Evolutionary conservation across 768 basidiomycete genomes (phyloP).

Genomic region (Rhodosporidiobolus odoratus): DNA sequence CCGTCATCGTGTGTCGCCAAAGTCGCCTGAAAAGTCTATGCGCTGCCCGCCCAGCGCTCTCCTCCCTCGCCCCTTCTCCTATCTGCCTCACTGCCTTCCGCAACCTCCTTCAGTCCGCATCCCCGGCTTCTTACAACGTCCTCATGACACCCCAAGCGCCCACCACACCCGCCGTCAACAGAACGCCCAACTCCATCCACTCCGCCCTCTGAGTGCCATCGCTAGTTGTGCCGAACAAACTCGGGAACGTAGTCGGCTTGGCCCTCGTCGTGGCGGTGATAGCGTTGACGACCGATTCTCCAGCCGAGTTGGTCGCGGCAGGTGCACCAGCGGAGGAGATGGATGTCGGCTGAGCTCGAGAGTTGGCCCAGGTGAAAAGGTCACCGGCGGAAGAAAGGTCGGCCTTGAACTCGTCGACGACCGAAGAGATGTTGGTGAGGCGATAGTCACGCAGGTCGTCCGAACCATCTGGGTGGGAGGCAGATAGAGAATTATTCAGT

Average conservation of each 20-base stretch:
- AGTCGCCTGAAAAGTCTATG: too few relatives aligned
- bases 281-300: constrained; percentile 20
- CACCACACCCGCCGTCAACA: constrained; percentile 23
- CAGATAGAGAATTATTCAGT: too few relatives aligned
- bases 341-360: constrained; percentile 26
- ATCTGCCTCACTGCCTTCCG: background rate
- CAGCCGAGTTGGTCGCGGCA: constrained; percentile 35
- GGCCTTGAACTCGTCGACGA: constrained; percentile 29
- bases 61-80: background rate
- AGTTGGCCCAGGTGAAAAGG: constrained; percentile 39
- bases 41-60: background rate
- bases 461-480: too few relatives aligned
- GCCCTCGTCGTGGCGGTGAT: constrained; percentile 37
- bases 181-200: constrained; percentile 30
- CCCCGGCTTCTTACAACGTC: constrained; percentile 18
- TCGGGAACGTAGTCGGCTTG: constrained; percentile 36
- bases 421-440: constrained; percentile 39
- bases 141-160: constrained; percentile 36
- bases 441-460: constrained; percentile 41
- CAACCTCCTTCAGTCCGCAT: background rate
- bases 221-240: constrained; percentile 32
- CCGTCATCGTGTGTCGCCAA: too few relatives aligned
- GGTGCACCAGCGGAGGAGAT: constrained; percentile 33
- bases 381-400: constrained; percentile 32
- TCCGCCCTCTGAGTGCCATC: constrained; percentile 28